Evolutionary conservation across 176 grass and related monocot species (phyloP), one percentile per base, ranked within the genome.

Genomic region (Tuctoria greenei): DNA sequence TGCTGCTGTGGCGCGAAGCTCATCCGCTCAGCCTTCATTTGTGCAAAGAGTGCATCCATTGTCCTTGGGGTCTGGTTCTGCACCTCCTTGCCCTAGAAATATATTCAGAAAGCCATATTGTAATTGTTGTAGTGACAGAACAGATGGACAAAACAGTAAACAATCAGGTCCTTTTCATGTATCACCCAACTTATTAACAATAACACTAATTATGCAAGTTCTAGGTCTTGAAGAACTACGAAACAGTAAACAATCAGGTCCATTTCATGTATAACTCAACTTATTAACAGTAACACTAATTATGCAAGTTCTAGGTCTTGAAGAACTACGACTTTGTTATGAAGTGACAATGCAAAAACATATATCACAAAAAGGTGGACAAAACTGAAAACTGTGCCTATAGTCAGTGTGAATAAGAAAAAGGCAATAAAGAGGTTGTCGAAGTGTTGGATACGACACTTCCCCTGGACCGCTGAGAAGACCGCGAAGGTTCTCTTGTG

Each of bases 11-110:
- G 66, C 8, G 70, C 77, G 6, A 49, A 61, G 67, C 54, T 88
- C 88, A 87, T 88, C 36, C 88, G 68, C 35, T 88, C 75, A 25
- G 80, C 67, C 82, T 94, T 87, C 92, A 94, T 94, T 42, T 77
- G 82, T 49, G 92, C 79, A 81, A 94, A 94, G 15, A 94, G 85
- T 0, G 88, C 92, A 84, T 94, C 92, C 92, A 94, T 88, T 47
- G 92, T 94, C 43, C 78, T 85, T 7, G 83, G 88, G 45, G 70
- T 67, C 82, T 94, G 79, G 24, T 64, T 90, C 23, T 77, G 82
- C 41, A 27, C 28, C 66, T 75, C 77, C 72, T 79, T 85, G 38
- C 75, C 83, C 86, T 78, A 79, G 13, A 61, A 62, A 61, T n/a
- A 39, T 51, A 76, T 79, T 15, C 24, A 50, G 3, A 25, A 37